Evolutionary conservation across 176 grass and related monocot species (phyloP).

Genomic region (Juncus effusus): DNA sequence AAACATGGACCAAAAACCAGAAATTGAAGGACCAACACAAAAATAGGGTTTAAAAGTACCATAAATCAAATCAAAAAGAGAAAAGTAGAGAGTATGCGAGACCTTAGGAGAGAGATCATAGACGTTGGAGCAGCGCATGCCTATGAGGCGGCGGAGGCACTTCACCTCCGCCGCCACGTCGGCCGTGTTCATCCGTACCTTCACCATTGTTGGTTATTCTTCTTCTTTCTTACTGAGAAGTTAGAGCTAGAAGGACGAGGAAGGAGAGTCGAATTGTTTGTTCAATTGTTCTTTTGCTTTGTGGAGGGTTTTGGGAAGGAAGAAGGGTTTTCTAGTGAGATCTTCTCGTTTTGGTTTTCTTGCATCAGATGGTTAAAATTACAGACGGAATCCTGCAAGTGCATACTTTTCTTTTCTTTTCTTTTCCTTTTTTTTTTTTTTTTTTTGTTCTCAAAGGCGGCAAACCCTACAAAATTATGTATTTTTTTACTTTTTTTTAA

Average conservation of each 20-base stretch:
- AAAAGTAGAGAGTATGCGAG: not conserved
- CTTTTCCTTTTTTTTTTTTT: too few relatives aligned
- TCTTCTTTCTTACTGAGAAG: not conserved
- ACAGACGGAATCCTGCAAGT: too few relatives aligned
- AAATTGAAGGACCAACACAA: too few relatives aligned
- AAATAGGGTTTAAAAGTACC: too few relatives aligned
- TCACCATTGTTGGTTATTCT: slow-evolving; percentile 58
- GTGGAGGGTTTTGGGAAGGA: too few relatives aligned
- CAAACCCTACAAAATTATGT: too few relatives aligned
- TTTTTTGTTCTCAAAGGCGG: too few relatives aligned
- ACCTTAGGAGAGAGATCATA: slow-evolving; percentile 96
- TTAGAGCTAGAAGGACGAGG: not conserved
- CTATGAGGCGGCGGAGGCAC: slow-evolving; percentile 94
- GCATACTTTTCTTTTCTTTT: too few relatives aligned
- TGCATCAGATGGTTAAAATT: too few relatives aligned
- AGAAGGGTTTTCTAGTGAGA: not conserved
- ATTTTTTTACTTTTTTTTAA: too few relatives aligned
- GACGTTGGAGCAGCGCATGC: slow-evolving; percentile 98
- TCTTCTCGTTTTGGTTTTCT: not conserved
- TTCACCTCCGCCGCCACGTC: slow-evolving; percentile 98
- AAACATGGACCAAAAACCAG: too few relatives aligned
- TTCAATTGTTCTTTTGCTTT: not conserved
- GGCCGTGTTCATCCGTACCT: slow-evolving; percentile 91
- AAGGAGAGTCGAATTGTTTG: not conserved
- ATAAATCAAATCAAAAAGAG: not conserved